Base-by-base conservation (phyloP, 352 stramenopile species). In the Phytophthora pisi region DNA sequence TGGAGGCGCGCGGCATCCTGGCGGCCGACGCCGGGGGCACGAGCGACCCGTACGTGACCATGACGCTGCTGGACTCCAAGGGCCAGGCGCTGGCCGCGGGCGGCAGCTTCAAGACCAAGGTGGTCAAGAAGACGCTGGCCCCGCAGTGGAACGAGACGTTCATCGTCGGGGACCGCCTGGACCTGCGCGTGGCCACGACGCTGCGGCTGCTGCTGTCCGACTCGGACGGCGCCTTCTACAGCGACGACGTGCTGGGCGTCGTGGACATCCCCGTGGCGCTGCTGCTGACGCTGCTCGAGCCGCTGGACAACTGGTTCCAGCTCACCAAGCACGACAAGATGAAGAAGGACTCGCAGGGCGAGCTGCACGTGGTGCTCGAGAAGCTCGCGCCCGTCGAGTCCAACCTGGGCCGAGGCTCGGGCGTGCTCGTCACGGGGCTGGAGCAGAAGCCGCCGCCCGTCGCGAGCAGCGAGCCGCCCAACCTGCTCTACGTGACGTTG, bases 241-340 rank as follows among this genome's bases (percentile, higher is more conserved):
- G 73, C 31, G 83, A 91, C 61, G 82, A 89, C 46, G 64, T 78
- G 18, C 58, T 95, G 36, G 86, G 86, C 8, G 80, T 91, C 52
- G 86, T 90, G 43, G 79, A 92, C 49, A 82, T 94, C 57, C 86
- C 86, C 15, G 69, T 89, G 30, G 53, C 66, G n/a, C 51, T 90
- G n/a, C 75, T 94, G 40, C 59, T 77, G 24, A 70, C 70, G 50
- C 70, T 78, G 15, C 30, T 30, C 1, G 64, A 59, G 13, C 77
- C 81, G 28, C 59, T 92, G 16, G 84, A 92, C 57, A 89, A 87
- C 52, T 92, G 84, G 84, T 92, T 90, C 55, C 75, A 90, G 56
- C 60, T 92, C 18, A 88, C 66, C 9, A 85, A 84, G 57, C 57
- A 75, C 52, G 50, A 77, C 0, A 89, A 89, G 62, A 92, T 92